These are phyloP conservation scores for Penicillium olsonii DNA, from an alignment of 2,329 filamentous ascomycete species.

Conservation along the genomic window DNA sequence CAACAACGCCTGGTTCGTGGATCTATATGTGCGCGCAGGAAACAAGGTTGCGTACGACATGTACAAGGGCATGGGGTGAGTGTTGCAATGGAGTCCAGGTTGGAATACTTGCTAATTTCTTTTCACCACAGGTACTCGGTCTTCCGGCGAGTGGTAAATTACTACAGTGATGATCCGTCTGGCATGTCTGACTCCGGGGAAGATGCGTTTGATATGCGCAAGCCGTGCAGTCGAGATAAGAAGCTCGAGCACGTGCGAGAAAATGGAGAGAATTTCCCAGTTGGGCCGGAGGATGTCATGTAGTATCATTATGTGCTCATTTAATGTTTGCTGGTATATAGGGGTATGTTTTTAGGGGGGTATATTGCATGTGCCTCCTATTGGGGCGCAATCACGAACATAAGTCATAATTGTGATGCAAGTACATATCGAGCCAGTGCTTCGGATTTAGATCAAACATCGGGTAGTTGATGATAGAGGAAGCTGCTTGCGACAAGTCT, in stretches of 20 bases:
- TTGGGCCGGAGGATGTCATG: slow-evolving; percentile 76
- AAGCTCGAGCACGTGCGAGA: slow-evolving; percentile 73
- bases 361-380: neutral
- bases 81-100: slow-evolving; percentile 9
- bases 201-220: slow-evolving; percentile 97
- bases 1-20: slow-evolving; percentile 89
- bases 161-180: slow-evolving; percentile 84
- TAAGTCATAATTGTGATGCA: too few relatives aligned
- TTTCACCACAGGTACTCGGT: slow-evolving; percentile 64
- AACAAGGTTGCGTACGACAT: slow-evolving; percentile 85
- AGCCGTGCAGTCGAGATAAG: slow-evolving; percentile 79
- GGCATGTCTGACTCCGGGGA: slow-evolving; percentile 62
- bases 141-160: slow-evolving; percentile 83
- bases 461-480: too few relatives aligned
- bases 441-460: too few relatives aligned
- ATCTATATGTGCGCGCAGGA: slow-evolving; percentile 87
- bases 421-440: too few relatives aligned
- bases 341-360: neutral
- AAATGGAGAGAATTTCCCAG: slow-evolving; percentile 75
- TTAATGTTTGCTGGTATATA: neutral
- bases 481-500: too few relatives aligned
- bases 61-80: slow-evolving; percentile 82
- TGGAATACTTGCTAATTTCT: slow-evolving; percentile 4
- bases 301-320: neutral
- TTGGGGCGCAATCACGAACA: neutral